Conservation (phyloP, 1,284 basidiomycete genomes). For the Leucoagaricus sp. region DNA sequence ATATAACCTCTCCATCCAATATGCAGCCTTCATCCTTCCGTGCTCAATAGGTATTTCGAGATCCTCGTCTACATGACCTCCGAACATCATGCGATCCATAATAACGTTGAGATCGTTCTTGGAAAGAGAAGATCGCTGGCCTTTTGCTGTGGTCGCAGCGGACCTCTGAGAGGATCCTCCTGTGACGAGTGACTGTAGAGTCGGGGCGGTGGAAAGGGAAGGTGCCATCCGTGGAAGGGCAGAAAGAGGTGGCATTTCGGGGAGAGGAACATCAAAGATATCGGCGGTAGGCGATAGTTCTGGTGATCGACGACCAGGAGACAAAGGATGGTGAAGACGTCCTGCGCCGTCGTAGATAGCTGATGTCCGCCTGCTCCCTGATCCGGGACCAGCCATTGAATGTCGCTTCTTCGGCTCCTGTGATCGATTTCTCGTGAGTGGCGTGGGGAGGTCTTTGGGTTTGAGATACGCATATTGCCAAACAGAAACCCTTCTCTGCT, state of each 20-base stretch:
- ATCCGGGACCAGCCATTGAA: constrained; percentile 29
- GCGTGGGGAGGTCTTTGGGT: constrained; percentile 50
- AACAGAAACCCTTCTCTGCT: constrained; percentile 52
- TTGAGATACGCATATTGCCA: constrained; percentile 75
- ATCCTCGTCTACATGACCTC: constrained; percentile 25
- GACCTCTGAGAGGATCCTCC: constrained; percentile 34
- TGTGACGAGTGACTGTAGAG: constrained; percentile 51
- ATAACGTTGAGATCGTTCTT: constrained; percentile 62
- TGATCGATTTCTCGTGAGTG: constrained; percentile 22
- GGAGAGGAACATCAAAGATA: constrained; percentile 31
- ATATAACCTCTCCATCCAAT: constrained; percentile 66
- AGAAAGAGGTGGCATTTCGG: constrained; percentile 41
- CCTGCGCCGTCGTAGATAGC: constrained; percentile 34
- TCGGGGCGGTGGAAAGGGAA: constrained; percentile 46
- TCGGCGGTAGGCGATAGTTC: constrained; percentile 32
- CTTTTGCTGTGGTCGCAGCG: constrained; percentile 25
- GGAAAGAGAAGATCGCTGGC: constrained; percentile 45
- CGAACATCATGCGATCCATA: constrained; percentile 64
- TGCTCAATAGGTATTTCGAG: constrained; percentile 14
- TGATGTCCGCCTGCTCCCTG: constrained; percentile 35
- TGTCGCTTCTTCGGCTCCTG: constrained; percentile 24
- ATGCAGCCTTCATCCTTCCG: constrained; percentile 61
- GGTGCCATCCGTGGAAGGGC: constrained; percentile 46
- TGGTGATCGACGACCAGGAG: constrained; percentile 33
- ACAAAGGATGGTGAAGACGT: constrained; percentile 35